Evolutionary conservation across 140 eudicot species (phyloP).

Genomic region (Bidens hawaiensis): DNA sequence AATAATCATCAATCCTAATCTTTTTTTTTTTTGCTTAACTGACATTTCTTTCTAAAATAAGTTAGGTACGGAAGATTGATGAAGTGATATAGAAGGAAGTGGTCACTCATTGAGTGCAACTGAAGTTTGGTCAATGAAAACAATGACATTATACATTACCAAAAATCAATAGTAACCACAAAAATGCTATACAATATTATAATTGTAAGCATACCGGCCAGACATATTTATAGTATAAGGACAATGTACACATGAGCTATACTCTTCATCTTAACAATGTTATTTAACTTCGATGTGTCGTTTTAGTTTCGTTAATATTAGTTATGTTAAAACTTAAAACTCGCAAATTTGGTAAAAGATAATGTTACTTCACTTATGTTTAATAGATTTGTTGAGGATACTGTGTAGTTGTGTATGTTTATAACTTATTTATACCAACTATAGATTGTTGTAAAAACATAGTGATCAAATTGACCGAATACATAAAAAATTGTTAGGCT

Average conservation of each 20-base stretch:
- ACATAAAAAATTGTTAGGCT: too few species aligned
- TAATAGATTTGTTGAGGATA: not conserved
- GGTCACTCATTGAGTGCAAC: constrained; percentile 41
- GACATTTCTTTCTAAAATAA: constrained; percentile 5
- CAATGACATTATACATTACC: not conserved
- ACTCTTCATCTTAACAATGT: not conserved
- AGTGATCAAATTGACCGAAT: too few species aligned
- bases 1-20: constrained; percentile 10
- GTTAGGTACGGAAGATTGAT: constrained; percentile 30
- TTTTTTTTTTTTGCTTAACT: not conserved
- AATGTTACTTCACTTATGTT: not conserved
- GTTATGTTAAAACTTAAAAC: not conserved
- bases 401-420: too few species aligned
- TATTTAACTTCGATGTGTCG: not conserved
- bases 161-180: not conserved
- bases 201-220: not conserved
- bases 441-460: too few species aligned
- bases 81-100: constrained; percentile 41
- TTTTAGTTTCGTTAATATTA: too few species aligned
- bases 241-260: not conserved
- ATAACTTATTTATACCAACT: not conserved
- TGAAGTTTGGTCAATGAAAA: constrained; percentile 24
- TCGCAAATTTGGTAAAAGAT: not conserved
- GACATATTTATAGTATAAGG: not conserved
- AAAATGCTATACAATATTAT: not conserved